phyloP scores from a whole-genome alignment of 2,329 filamentous ascomycete genomes.

The Fusarium newnesense region DNA sequence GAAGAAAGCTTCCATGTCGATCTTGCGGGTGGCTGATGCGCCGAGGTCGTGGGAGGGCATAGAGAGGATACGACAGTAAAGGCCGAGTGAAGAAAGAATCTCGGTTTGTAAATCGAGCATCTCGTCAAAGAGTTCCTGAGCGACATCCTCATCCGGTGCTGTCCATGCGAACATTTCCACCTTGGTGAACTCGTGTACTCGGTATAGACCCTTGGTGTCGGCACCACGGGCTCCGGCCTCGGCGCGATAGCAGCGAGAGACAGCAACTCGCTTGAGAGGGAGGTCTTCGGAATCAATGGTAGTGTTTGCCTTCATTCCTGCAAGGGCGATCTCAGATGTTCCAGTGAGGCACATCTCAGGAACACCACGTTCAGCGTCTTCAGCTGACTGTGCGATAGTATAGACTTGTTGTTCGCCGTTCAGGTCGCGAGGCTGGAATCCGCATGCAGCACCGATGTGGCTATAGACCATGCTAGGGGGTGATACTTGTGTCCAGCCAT shows the following conservation, averaged over 20 bases:
- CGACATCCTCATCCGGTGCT: conserved; percentile 60
- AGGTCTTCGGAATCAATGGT: conserved; percentile 73
- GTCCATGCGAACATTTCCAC: conserved; percentile 98
- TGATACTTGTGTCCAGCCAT: conserved; percentile 82
- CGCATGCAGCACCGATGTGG: conserved; percentile 89
- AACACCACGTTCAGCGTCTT: conserved; percentile 69
- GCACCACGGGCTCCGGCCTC: conserved; percentile 91
- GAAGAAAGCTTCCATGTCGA: conserved; percentile 95
- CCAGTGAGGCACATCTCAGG: conserved; percentile 82
- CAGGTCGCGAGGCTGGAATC: conserved; percentile 92
- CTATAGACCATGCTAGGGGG: conserved; percentile 93
- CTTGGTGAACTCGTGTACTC: conserved; percentile 98
- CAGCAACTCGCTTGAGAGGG: conserved; percentile 82
- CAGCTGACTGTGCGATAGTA: conserved; percentile 72
- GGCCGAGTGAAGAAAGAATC: conserved; percentile 78
- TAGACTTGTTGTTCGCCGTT: conserved; percentile 95
- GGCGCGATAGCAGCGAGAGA: conserved; percentile 93
- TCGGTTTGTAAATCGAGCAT: conserved; percentile 89
- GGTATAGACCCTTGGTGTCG: conserved; percentile 93
- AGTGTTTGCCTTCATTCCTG: conserved; percentile 84
- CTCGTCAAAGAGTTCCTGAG: conserved; percentile 77
- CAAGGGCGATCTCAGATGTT: conserved; percentile 94
- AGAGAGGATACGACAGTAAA: conserved; percentile 89
- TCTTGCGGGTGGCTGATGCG: conserved; percentile 85
- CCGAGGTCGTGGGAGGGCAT: conserved; percentile 93